These are phyloP conservation scores for Pleurotus sapidus DNA, from an alignment of 768 basidiomycete genomes.

Conservation along the genomic window DNA sequence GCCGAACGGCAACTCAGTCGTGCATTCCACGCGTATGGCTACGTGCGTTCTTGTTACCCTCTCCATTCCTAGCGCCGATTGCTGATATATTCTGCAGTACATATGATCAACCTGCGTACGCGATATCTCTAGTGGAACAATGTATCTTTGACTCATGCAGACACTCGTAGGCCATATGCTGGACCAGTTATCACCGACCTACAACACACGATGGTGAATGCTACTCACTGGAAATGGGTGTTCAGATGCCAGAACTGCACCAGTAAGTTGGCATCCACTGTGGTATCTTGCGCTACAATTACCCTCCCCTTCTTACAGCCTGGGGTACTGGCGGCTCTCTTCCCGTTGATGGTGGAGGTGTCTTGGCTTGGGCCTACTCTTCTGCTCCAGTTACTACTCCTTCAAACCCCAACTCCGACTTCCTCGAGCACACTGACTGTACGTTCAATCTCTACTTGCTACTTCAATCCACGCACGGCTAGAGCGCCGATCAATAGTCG, in stretches of 20 bases:
- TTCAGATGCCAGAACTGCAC: constrained; percentile 68
- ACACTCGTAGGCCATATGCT: constrained; percentile 31
- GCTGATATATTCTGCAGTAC: constrained; percentile 27
- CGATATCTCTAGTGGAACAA: neutral
- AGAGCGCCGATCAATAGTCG: constrained; percentile 32
- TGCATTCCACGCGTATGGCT: constrained; percentile 49
- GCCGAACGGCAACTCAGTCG: constrained; percentile 52
- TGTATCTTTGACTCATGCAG: neutral
- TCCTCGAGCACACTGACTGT: constrained; percentile 61
- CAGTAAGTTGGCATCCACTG: constrained; percentile 29
- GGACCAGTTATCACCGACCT: constrained; percentile 54
- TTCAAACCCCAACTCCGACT: constrained; percentile 46
- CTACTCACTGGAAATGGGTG: constrained; percentile 68
- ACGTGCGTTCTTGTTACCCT: constrained; percentile 37
- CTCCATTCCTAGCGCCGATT: neutral
- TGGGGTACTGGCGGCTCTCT: constrained; percentile 41
- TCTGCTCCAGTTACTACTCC: constrained; percentile 43
- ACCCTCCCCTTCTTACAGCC: constrained; percentile 15
- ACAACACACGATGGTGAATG: constrained; percentile 46
- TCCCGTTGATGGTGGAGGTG: constrained; percentile 29
- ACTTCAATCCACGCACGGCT: too few species aligned
- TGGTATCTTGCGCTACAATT: neutral
- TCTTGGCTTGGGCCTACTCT: constrained; percentile 52
- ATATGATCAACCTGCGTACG: constrained; percentile 50
- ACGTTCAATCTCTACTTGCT: constrained; percentile 14